A percentile compares a stretch with the other conserved stretches of the same genome.
phyloP scores from a whole-genome alignment of 768 basidiomycete genomes.

The Kwoniella mangroviensis region DNA sequence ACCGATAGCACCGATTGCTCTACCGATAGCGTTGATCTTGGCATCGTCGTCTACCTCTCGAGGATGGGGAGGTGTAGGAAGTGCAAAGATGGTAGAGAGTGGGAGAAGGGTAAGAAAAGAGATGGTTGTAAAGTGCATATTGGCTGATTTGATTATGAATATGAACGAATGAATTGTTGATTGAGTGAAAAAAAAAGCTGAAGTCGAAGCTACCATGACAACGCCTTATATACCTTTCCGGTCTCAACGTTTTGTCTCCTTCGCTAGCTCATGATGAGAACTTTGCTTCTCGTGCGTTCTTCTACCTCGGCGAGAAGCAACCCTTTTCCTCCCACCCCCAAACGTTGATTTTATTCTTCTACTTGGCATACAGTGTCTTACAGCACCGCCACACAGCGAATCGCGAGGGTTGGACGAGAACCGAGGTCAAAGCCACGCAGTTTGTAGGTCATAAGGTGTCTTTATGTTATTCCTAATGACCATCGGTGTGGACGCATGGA shows the following conservation, averaged over 20 bases:
- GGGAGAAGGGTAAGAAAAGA: not conserved
- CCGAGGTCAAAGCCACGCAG: not conserved
- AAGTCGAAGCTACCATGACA: not conserved
- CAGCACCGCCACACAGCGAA: too few relatives aligned
- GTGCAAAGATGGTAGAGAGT: not conserved
- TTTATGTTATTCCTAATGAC: too few relatives aligned
- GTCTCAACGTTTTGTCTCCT: not conserved
- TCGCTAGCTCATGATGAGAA: not conserved
- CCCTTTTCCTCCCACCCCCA: not conserved
- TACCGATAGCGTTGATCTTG: not conserved
- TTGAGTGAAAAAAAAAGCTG: not conserved
- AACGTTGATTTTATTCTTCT: not conserved
- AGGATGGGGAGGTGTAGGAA: not conserved
- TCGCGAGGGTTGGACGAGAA: too few relatives aligned
- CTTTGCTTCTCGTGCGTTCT: not conserved
- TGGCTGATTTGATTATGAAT: not conserved
- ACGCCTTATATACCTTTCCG: not conserved
- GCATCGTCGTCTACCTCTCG: not conserved
- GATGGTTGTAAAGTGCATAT: not conserved
- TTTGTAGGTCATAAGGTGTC: not conserved
- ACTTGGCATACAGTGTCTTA: not conserved
- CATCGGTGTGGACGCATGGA: too few relatives aligned
- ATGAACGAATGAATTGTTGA: too few relatives aligned
- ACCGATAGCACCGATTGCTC: slow-evolving; percentile 15
- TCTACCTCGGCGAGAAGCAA: not conserved